A percentile compares a stretch with the other conserved stretches of the same genome.
phyloP scores from a whole-genome alignment of 371 early-diverging fungal species.

The Haplosporangium sp. region DNA sequence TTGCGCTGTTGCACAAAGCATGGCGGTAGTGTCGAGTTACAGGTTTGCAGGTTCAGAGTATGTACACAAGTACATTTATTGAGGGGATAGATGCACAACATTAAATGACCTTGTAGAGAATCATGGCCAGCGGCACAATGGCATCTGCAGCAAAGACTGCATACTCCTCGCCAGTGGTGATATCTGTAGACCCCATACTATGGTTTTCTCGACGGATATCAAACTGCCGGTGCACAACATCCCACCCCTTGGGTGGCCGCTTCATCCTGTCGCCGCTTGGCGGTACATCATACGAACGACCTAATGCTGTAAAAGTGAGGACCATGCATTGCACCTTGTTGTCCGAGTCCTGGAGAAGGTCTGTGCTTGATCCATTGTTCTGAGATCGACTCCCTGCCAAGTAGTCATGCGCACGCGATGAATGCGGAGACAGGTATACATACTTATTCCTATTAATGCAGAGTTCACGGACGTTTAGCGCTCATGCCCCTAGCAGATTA shows the following conservation, averaged over 20 bases:
- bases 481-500: background rate
- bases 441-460: conserved; percentile 19
- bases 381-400: conserved; percentile 5
- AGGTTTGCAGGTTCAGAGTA: no score
- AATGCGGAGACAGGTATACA: conserved; percentile 41
- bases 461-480: background rate
- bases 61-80: no score
- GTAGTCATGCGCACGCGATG: conserved; percentile 37
- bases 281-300: conserved; percentile 40
- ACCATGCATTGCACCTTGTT: conserved; percentile 50
- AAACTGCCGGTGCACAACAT: conserved; percentile 37
- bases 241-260: conserved; percentile 44
- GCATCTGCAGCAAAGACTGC: conserved; percentile 53
- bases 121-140: conserved; percentile 47
- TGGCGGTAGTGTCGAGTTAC: no score
- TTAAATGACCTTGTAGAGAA: conserved; percentile 43
- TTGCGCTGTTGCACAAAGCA: no score
- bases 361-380: conserved; percentile 17
- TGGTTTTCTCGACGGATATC: conserved; percentile 8
- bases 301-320: conserved; percentile 38
- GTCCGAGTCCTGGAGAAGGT: conserved; percentile 6
- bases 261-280: conserved; percentile 39
- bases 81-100: no score
- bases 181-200: background rate
- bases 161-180: conserved; percentile 38